Evolutionary conservation across 768 basidiomycete genomes (phyloP).

Genomic region (Mycena galericulata): DNA sequence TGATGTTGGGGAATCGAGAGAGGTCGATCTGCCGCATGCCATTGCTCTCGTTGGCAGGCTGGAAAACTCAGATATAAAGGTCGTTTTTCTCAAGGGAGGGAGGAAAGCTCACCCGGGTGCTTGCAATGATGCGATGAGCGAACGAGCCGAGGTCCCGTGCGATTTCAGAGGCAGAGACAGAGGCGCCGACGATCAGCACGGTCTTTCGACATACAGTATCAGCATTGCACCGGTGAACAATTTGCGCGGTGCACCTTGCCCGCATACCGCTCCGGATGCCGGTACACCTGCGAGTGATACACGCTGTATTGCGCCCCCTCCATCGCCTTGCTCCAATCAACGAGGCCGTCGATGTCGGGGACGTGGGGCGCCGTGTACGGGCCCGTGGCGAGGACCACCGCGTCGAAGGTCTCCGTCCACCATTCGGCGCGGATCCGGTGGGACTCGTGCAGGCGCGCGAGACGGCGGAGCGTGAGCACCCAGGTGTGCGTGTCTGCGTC

Average conservation of each 20-base stretch:
- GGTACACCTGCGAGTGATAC: constrained; percentile 25
- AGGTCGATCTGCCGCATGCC: constrained; percentile 27
- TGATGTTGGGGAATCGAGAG: constrained; percentile 40
- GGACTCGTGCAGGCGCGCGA: constrained; percentile 21
- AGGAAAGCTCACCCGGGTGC: constrained; percentile 35
- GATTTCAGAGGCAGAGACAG: constrained; percentile 33
- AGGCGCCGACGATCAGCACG: constrained; percentile 34
- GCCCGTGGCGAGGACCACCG: constrained; percentile 22
- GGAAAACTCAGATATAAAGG: constrained; percentile 13
- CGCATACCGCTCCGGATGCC: constrained; percentile 24
- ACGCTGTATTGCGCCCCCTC: constrained; percentile 9
- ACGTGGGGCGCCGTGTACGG: constrained; percentile 21
- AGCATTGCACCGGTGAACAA: neutral
- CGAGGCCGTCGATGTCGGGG: constrained; percentile 26
- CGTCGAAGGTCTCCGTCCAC: constrained; percentile 30
- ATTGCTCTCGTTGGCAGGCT: constrained; percentile 17
- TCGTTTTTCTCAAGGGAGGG: constrained; percentile 28
- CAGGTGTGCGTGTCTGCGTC: constrained; percentile 10
- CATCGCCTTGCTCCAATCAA: constrained; percentile 32
- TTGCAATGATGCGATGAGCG: constrained; percentile 27
- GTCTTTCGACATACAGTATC: constrained; percentile 9
- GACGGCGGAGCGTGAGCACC: constrained; percentile 25
- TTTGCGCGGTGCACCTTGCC: constrained; percentile 34
- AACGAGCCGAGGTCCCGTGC: constrained; percentile 30
- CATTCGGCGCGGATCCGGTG: constrained; percentile 20